These are phyloP conservation scores for Auricularia sp. DNA, from an alignment of 768 basidiomycete genomes.

Conservation along the genomic window DNA sequence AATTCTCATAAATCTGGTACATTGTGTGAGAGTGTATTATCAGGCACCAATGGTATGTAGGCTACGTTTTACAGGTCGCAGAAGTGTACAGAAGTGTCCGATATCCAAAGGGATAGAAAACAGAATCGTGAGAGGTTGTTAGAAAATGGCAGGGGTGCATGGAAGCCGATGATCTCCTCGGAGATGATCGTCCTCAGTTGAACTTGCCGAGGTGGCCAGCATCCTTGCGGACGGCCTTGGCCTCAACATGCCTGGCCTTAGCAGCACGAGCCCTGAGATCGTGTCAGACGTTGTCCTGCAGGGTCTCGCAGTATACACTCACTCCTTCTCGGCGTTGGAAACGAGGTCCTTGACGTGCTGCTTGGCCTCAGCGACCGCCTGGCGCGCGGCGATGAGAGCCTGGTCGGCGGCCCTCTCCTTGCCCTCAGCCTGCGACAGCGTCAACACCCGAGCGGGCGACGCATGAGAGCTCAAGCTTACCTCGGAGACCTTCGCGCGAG, in stretches of 20 bases:
- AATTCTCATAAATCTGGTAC: too few relatives aligned
- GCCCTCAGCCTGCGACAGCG: background rate
- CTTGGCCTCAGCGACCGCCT: background rate
- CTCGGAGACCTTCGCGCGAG: background rate
- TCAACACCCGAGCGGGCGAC: background rate
- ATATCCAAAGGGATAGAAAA: too few relatives aligned
- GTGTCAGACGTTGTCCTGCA: background rate
- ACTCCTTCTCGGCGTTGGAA: background rate
- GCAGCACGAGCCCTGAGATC: background rate
- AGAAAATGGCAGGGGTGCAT: background rate
- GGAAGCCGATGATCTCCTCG: too few relatives aligned
- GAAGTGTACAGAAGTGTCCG: too few relatives aligned
- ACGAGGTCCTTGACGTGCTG: slow-evolving; percentile 2
- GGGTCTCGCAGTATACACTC: background rate
- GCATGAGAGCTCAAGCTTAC: background rate
- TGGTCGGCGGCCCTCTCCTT: background rate
- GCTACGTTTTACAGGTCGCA: too few relatives aligned
- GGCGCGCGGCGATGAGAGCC: background rate
- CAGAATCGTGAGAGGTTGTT: background rate
- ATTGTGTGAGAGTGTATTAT: too few relatives aligned
- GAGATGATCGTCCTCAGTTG: background rate
- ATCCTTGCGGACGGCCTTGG: background rate
- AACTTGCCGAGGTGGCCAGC: background rate
- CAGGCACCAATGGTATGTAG: too few relatives aligned
- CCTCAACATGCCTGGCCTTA: background rate